phyloP scores from a whole-genome alignment of 208 protist species.

The Tritrichomonas musculus region DNA sequence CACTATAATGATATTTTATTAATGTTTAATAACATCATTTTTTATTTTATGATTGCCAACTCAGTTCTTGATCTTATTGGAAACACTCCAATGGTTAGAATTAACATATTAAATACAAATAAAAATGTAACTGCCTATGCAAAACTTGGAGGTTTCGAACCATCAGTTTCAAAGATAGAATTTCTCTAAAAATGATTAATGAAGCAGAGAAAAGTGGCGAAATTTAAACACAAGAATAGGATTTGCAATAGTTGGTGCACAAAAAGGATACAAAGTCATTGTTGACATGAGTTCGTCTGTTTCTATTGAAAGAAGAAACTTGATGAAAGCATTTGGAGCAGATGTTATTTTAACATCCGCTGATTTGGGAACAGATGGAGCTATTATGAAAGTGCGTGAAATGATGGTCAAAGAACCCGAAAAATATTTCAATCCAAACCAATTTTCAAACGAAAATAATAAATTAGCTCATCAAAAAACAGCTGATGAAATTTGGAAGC shows the following conservation, averaged over 20 bases:
- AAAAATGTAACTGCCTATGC: background rate
- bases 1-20: too few relatives aligned
- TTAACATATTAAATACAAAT: background rate
- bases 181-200: slow-evolving; percentile 81
- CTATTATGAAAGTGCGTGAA: background rate
- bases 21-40: too few relatives aligned
- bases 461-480: slow-evolving; percentile 70
- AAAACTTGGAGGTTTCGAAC: slow-evolving; percentile 66
- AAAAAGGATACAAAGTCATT: slow-evolving; percentile 83
- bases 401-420: background rate
- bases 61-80: background rate
- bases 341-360: slow-evolving; percentile 85
- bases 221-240: slow-evolving; percentile 67
- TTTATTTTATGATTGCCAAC: background rate
- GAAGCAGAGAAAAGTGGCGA: slow-evolving; percentile 75
- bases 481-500: slow-evolving; percentile 65
- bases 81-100: background rate
- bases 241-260: slow-evolving; percentile 78
- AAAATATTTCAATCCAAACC: slow-evolving; percentile 40
- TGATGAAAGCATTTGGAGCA: slow-evolving; percentile 74
- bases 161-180: slow-evolving; percentile 84
- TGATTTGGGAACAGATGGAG: background rate
- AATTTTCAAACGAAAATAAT: slow-evolving; percentile 74
- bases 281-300: slow-evolving; percentile 93
- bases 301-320: slow-evolving; percentile 80